phyloP scores from a whole-genome alignment of 2,329 filamentous ascomycete species.

The Aspergillus felis region DNA sequence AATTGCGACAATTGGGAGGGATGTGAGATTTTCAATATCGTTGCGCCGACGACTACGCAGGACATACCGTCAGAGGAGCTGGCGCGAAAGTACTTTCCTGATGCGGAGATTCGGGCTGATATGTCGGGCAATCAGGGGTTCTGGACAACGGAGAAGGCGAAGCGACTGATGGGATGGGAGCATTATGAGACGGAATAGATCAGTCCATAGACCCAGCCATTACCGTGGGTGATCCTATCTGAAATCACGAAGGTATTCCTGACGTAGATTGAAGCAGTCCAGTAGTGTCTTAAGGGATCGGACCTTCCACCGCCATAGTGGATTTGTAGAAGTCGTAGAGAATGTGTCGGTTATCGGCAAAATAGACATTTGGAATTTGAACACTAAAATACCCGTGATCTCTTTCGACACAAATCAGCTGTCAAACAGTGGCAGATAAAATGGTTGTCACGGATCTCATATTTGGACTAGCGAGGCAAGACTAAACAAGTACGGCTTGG shows the following conservation, averaged over 20 bases:
- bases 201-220: too few species aligned
- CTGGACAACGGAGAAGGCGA: constrained; percentile 13
- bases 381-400: too few species aligned
- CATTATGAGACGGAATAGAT: constrained; percentile 25
- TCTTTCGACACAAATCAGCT: too few species aligned
- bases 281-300: too few species aligned
- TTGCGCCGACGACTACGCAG: constrained; percentile 30
- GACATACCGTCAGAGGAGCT: constrained; percentile 18
- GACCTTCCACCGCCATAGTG: too few species aligned
- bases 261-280: too few species aligned
- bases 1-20: constrained; percentile 29
- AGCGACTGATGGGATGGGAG: constrained; percentile 21
- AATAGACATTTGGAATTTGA: too few species aligned
- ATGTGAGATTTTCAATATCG: constrained; percentile 34
- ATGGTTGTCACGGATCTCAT: neutral
- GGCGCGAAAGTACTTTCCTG: constrained; percentile 22
- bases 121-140: constrained; percentile 22
- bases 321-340: too few species aligned
- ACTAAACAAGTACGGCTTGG: neutral
- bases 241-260: too few species aligned
- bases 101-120: constrained; percentile 20
- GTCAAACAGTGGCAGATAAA: too few species aligned
- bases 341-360: too few species aligned
- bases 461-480: neutral
- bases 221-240: too few species aligned